These are phyloP conservation scores for Microcos paniculata DNA, from an alignment of 345 rosid species.

Conservation along the genomic window DNA sequence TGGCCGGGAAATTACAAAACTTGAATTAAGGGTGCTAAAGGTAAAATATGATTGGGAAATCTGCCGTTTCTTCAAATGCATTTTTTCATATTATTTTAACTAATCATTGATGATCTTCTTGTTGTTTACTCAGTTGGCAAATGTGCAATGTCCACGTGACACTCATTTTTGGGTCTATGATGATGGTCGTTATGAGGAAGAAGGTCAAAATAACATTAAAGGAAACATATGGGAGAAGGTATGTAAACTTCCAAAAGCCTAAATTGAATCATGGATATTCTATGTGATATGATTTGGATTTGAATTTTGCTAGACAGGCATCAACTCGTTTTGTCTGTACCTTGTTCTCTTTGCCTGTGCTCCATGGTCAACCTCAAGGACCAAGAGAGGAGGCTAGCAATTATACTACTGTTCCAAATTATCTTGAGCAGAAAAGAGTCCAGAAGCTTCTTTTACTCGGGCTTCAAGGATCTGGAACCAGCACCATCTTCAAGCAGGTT, in stretches of 20 bases:
- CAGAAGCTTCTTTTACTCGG: slow-evolving; percentile 93
- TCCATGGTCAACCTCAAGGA: slow-evolving; percentile 66
- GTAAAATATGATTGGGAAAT: slow-evolving; percentile 32
- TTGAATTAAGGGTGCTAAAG: slow-evolving; percentile 75
- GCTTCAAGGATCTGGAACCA: slow-evolving; percentile 86
- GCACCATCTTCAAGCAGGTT: slow-evolving; percentile 98
- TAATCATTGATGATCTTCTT: slow-evolving; percentile 6
- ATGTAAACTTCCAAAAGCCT: slow-evolving; percentile 7
- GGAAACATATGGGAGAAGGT: slow-evolving; percentile 93
- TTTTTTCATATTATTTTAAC: not conserved
- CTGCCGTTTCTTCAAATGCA: no score
- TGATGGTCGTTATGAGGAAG: slow-evolving; percentile 85
- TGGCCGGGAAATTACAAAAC: slow-evolving; percentile 92
- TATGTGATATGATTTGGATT: slow-evolving; percentile 25
- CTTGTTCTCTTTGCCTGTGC: slow-evolving; percentile 91
- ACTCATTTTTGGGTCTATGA: slow-evolving; percentile 90
- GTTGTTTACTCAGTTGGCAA: slow-evolving; percentile 57
- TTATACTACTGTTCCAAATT: slow-evolving; percentile 70
- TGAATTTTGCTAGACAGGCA: slow-evolving; percentile 64
- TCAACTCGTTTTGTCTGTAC: slow-evolving; percentile 80
- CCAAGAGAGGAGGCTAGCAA: slow-evolving; percentile 70
- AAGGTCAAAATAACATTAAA: slow-evolving; percentile 79
- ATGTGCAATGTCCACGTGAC: slow-evolving; percentile 76
- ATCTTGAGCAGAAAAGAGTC: slow-evolving; percentile 71
- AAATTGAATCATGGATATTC: slow-evolving; percentile 8